Evolutionary conservation across 2,329 filamentous ascomycete genomes (phyloP).

Genomic region (Alternaria brassicae): DNA sequence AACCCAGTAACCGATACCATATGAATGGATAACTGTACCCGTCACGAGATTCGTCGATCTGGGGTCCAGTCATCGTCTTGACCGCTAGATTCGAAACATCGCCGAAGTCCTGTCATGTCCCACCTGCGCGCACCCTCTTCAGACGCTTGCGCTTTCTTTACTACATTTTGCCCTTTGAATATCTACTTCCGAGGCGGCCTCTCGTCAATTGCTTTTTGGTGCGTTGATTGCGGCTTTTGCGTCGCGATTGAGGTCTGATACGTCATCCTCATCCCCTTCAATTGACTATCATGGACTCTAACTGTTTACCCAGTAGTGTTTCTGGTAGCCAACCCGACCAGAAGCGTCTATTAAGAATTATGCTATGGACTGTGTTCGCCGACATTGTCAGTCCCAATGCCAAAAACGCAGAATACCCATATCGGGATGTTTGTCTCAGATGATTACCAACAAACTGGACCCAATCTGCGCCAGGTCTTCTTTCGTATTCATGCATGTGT

Average conservation of each 20-base stretch:
- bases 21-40: conserved; percentile 16
- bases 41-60: conserved; percentile 19
- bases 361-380: neutral
- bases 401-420: neutral
- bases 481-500: conserved; percentile 19
- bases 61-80: conserved; percentile 12
- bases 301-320: neutral
- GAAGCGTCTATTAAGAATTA: neutral
- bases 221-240: neutral
- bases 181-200: conserved; percentile 10
- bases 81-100: conserved; percentile 16
- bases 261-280: neutral
- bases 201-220: neutral
- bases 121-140: conserved; percentile 19
- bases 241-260: neutral
- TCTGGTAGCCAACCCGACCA: neutral
- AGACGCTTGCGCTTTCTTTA: conserved; percentile 22
- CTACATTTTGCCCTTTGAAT: conserved; percentile 10
- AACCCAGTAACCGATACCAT: conserved; percentile 30
- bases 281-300: neutral
- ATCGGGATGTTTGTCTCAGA: conserved; percentile 20
- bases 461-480: conserved; percentile 20
- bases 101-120: conserved; percentile 23
- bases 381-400: neutral
- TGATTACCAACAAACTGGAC: conserved; percentile 16